phyloP scores from a whole-genome alignment of 768 basidiomycete species.

The Clathrus columnatus region DNA sequence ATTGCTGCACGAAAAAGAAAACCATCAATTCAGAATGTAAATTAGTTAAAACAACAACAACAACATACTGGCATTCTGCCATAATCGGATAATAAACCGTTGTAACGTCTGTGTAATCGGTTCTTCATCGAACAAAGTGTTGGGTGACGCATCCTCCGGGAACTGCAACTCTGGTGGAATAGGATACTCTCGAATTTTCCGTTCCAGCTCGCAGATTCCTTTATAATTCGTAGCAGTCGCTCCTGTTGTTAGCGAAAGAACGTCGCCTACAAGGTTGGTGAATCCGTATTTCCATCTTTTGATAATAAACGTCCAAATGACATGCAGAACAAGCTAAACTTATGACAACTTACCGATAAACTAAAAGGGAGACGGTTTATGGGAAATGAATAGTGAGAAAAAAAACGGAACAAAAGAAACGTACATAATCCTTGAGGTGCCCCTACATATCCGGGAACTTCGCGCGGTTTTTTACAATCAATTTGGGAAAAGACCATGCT shows the following conservation, averaged over 20 bases:
- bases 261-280: conserved; percentile 9
- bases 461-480: conserved; percentile 8
- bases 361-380: background rate
- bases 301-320: background rate
- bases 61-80: conserved; percentile 7
- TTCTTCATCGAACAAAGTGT: background rate
- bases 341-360: background rate
- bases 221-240: conserved; percentile 56
- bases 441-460: conserved; percentile 1
- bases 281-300: conserved; percentile 7
- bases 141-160: background rate
- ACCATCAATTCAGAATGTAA: background rate
- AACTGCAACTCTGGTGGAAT: conserved; percentile 53
- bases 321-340: background rate
- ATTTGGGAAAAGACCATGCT: conserved; percentile 11
- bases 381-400: background rate
- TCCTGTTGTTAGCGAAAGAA: conserved; percentile 5
- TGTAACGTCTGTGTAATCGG: conserved; percentile 1
- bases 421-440: background rate
- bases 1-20: conserved; percentile 34
- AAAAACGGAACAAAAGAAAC: background rate
- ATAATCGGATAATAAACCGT: conserved; percentile 8
- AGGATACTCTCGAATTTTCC: conserved; percentile 58
- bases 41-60: background rate
- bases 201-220: conserved; percentile 54